Conservation (phyloP, 169 alveolate species). For the Eimeria acervulina region DNA sequence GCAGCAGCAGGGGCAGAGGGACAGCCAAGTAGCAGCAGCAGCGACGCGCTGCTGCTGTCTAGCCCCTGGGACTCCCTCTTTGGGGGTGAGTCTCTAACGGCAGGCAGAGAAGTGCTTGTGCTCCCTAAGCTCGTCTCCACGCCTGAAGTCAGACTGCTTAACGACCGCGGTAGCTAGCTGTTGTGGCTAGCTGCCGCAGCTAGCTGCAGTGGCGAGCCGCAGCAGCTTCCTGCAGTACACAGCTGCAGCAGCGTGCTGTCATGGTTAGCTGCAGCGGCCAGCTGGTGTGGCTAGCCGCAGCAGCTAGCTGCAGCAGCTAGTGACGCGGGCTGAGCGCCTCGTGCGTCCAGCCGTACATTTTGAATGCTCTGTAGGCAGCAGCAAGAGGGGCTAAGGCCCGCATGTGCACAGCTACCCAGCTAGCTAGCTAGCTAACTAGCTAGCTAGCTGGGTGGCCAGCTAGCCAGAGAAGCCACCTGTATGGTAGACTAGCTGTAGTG, state of each 20-base stretch:
- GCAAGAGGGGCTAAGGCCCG: neutral
- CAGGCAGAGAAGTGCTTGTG: slow-evolving; percentile 79
- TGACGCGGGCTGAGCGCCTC: neutral
- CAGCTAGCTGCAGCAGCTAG: neutral
- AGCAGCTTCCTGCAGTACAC: no score
- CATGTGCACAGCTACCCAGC: neutral
- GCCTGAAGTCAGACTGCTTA: slow-evolving; percentile 72
- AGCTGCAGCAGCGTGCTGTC: neutral
- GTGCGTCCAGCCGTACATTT: neutral
- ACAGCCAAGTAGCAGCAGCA: no score
- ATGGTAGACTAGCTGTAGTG: neutral
- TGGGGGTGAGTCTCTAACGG: slow-evolving; percentile 76
- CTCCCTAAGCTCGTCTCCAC: slow-evolving; percentile 77
- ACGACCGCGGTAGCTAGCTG: slow-evolving; percentile 13
- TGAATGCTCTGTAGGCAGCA: neutral
- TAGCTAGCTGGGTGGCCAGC: neutral
- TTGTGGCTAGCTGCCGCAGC: slow-evolving; percentile 22
- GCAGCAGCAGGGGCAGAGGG: slow-evolving; percentile 10
- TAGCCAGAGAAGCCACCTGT: neutral
- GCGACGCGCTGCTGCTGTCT: neutral
- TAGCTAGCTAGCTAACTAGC: neutral
- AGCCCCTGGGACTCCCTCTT: slow-evolving; percentile 51
- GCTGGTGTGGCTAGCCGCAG: slow-evolving; percentile 9
- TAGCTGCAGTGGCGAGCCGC: neutral
- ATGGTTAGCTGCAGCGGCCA: slow-evolving; percentile 9